phyloP scores from a whole-genome alignment of 768 basidiomycete genomes.

The Hirschioporus abietinus region DNA sequence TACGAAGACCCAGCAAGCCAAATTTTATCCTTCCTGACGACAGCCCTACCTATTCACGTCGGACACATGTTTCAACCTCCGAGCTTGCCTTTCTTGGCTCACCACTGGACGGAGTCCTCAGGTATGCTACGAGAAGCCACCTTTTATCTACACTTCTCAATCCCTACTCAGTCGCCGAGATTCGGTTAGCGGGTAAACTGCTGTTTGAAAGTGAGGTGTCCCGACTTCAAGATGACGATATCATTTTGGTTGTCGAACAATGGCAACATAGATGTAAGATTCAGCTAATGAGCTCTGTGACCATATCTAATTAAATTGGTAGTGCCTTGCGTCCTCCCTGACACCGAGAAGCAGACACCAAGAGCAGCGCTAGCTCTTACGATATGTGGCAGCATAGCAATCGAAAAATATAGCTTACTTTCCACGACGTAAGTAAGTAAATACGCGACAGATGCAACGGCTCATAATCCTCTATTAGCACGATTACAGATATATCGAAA shows the following conservation, averaged over 20 bases:
- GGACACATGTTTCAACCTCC: slow-evolving; percentile 62
- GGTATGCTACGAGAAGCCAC: slow-evolving; percentile 37
- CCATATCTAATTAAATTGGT: neutral
- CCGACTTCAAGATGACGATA: slow-evolving; percentile 62
- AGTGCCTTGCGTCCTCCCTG: slow-evolving; percentile 63
- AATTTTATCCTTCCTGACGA: slow-evolving; percentile 75
- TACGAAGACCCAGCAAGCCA: slow-evolving; percentile 63
- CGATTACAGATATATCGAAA: slow-evolving; percentile 78
- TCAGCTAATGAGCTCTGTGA: neutral
- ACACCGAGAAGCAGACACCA: slow-evolving; percentile 51
- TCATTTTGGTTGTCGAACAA: slow-evolving; percentile 48
- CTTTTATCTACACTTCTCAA: slow-evolving; percentile 8
- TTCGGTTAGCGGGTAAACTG: slow-evolving; percentile 69
- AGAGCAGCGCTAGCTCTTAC: slow-evolving; percentile 68
- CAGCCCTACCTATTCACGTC: slow-evolving; percentile 57
- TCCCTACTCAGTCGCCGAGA: slow-evolving; percentile 37
- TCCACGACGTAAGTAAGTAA: slow-evolving; percentile 51
- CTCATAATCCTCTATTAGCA: slow-evolving; percentile 33
- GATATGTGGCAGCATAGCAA: slow-evolving; percentile 77
- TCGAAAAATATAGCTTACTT: slow-evolving; percentile 73
- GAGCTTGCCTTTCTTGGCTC: slow-evolving; percentile 66
- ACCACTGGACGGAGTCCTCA: slow-evolving; percentile 69
- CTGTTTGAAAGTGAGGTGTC: slow-evolving; percentile 75
- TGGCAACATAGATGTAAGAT: slow-evolving; percentile 61
- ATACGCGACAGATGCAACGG: slow-evolving; percentile 5